Base-by-base conservation (phyloP, 2,329 filamentous ascomycete genomes). In the Ophiocordyceps australis region DNA sequence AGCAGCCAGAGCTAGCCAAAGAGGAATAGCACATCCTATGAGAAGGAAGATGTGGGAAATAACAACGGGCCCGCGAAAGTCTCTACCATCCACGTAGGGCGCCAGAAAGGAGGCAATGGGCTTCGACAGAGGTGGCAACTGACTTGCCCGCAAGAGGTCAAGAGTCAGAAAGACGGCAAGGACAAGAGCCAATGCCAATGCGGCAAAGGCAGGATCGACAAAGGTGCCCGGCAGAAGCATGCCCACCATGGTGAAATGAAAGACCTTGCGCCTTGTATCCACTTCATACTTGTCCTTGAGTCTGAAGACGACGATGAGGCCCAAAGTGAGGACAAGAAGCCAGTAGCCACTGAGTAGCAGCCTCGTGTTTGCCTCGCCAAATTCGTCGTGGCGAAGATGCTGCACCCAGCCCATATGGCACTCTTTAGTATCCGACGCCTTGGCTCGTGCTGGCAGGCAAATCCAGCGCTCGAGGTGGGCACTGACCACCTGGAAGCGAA, bases 241-340 rank as follows among this genome's bases (percentile, higher is more conserved):
- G 29, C 73, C 72, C 7, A 95, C 86, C 78, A 95, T 95, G 65
- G 86, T 93, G 38, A 91, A 91, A 49, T 98, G 89, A 47, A 98
- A 98, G 14, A 95, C 80, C 50, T 98, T 98, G 26, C 89, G 73
- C 25, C 89, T 70, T 2, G 89, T 98, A 51, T 98, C 89, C 24
- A 98, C 86, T 50, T 94, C 85, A 36, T 79, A 85, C 25, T 80
- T 58, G 4, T 71, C 59, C 21, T 76, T 79, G 20, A 92, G 64
- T 22, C 63, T 68, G 27, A 89, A 68, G 7, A 94, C 80, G 4
- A 79, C 59, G 8, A 71, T 53, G 19, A 95, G 61, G 1, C 86
- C 89, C 2, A 70, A 44, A 11, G 66, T 45, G 11, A 95, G 63
- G 28, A 91, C 69, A 4, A 50, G 37, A 1, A 74, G 35, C 59